Evolutionary conservation across 257 asterid genomes (phyloP), one percentile per base, ranked within the genome.

Genomic region (Solanum microdontum): DNA sequence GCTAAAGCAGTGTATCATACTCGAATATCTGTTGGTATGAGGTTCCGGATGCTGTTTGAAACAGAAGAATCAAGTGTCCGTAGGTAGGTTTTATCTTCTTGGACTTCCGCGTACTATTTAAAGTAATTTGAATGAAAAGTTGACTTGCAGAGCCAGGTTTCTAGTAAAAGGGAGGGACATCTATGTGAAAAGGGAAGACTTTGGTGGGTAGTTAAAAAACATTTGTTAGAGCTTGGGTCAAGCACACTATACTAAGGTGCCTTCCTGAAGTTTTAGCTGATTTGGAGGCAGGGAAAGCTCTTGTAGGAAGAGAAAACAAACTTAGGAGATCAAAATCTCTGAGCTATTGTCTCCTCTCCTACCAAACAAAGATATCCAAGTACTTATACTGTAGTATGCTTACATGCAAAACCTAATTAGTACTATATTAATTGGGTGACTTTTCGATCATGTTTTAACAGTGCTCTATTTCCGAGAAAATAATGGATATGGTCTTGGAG

Each of bases 41-140:
- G 98, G 86, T 96, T 96, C 68, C 94, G 98, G 86, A 96, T 96
- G 98, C 96, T 96, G 33, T 96, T 95, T 89, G 98, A 95, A 90
- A 95, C 98, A 75, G 98, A 95, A 85, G 98, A 95, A 90, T 94
- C 98, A 24, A 96, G 98, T 66, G 98, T 96, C 82, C 98, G 98
- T 64, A 91, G 98, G 98, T 96, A 91, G 87, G 94, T 91, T 85
- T 79, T 60, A 10, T 26, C 66, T 45, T 90, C 30, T 70, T 55
- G 51, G 43, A 62, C 23, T 34, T 39, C 62, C 74, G 10, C 36
- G 32, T 14, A 45, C 68, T n/a, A 5, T 34, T 37, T 32, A 58
- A 62, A 73, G 39, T 72, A 30, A 28, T 82, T 82, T 82, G 70
- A 82, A 82, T 9, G 85, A 82, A 10, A 30, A 30, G 26, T 48